Evolutionary conservation across 108 stramenopile species (phyloP), one percentile per base, ranked within the genome.

Genomic region (Schizochytrium sp.): DNA sequence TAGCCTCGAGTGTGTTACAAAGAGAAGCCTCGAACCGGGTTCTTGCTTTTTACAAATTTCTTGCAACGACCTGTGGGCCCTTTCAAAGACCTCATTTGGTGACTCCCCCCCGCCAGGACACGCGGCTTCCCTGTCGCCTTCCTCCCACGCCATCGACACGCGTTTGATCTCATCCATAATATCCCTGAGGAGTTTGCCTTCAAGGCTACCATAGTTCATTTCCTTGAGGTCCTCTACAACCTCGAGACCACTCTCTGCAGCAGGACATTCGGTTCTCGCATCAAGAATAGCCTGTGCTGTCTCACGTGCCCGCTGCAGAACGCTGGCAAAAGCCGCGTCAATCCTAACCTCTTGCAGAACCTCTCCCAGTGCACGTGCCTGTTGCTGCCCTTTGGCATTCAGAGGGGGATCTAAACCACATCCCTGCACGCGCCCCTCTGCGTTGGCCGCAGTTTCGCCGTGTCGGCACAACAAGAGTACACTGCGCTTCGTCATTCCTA

Each of bases 371-470:
- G 64, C 64, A 7, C 15, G 64, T 7, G 64, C 64, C 2, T 69
- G 64, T 44, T 69, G 42, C 42, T 44, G 64, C 5, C 64, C 64
- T 44, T 69, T 69, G 12, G 10, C 64, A 44, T 69, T 69, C 42
- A 69, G 64, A 38, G 64, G 64, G 12, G 64, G 64, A 44, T 69
- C 64, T 7, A 69, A 44, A 0, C 64, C 64, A 15, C 19, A 10
- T 38, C 64, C 64, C 64, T 69, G 64, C 64, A 69, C 64, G 64
- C 64, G 64, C 42, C 64, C 64, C 64, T 69, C 64, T 7, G 64
- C 64, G 64, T 69, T 69, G 12, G 64, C 64, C 42, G 64, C 64
- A 44, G 64, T 69, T 44, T 69, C 64, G 19, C 64, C 64, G 64
- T 69, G 64, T 44, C 64, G 40, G 64, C 64, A 69, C 64, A 69